Percentiles rank a stretch among this genome's conserved stretches.
phyloP scores from a whole-genome alignment of 148 eudicot species.

The Nyssa sinensis region DNA sequence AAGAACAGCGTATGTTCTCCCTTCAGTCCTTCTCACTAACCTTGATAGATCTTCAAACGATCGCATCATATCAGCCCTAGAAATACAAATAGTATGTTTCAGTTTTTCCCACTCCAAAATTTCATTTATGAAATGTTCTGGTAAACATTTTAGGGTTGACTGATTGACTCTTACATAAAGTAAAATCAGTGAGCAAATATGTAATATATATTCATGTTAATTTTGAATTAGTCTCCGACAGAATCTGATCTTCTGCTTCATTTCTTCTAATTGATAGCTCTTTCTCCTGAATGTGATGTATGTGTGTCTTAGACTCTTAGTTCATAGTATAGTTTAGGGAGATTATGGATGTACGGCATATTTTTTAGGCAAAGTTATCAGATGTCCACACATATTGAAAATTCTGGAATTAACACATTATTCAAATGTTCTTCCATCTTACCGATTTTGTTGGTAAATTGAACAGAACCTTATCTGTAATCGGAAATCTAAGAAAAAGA shows the following conservation, averaged over 20 bases:
- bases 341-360: neutral
- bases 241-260: neutral
- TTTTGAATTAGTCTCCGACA: neutral
- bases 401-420: too few relatives aligned
- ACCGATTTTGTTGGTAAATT: neutral
- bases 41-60: neutral
- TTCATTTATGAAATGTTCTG: neutral
- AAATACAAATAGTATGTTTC: neutral
- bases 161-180: neutral
- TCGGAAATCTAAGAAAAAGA: neutral
- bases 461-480: neutral
- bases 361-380: neutral
- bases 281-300: neutral
- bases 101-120: neutral
- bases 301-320: neutral
- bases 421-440: neutral
- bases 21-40: neutral
- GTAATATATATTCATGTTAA: neutral
- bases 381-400: neutral
- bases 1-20: slow-evolving; percentile 60
- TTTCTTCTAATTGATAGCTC: neutral
- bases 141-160: neutral
- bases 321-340: neutral
- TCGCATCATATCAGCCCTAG: neutral
- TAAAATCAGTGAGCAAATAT: neutral